Percentiles rank a stretch among this genome's conserved stretches.
Evolutionary conservation across 768 basidiomycete species (phyloP).

Genomic region (Pulveroboletus sp.): DNA sequence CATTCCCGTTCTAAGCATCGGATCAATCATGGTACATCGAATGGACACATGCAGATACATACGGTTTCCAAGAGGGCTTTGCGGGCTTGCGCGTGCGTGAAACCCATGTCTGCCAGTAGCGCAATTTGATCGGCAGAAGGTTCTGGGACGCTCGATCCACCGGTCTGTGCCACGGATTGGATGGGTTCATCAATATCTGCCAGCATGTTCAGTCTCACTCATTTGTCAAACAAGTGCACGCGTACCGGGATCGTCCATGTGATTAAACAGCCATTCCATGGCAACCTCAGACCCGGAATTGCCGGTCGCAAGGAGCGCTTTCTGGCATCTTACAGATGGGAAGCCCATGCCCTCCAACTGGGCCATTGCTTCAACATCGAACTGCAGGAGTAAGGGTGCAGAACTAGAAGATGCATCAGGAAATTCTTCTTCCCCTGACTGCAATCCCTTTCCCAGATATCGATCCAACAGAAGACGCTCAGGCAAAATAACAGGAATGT

Average conservation of each 20-base stretch:
- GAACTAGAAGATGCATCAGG: slow-evolving; percentile 48
- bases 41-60: slow-evolving; percentile 23
- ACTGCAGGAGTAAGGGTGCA: slow-evolving; percentile 51
- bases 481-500: slow-evolving; percentile 81
- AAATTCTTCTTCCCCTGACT: slow-evolving; percentile 66
- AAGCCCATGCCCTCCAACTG: slow-evolving; percentile 92
- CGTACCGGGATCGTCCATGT: slow-evolving; percentile 92
- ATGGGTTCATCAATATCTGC: slow-evolving; percentile 88
- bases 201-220: not conserved
- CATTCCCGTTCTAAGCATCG: slow-evolving; percentile 54
- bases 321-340: slow-evolving; percentile 79
- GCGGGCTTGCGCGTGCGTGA: slow-evolving; percentile 73
- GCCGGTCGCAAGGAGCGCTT: slow-evolving; percentile 87
- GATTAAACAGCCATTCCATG: slow-evolving; percentile 94
- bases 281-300: slow-evolving; percentile 73
- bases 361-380: slow-evolving; percentile 71
- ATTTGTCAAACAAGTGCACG: not conserved
- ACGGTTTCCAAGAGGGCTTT: slow-evolving; percentile 90
- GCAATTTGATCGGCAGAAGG: slow-evolving; percentile 68
- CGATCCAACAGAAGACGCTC: slow-evolving; percentile 55
- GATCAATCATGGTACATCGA: not conserved
- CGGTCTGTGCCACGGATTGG: slow-evolving; percentile 27
- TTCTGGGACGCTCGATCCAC: slow-evolving; percentile 39
- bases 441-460: slow-evolving; percentile 70
- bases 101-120: slow-evolving; percentile 90